phyloP scores from a whole-genome alignment of 345 rosid genomes.

The Eutrema yunnanense region DNA sequence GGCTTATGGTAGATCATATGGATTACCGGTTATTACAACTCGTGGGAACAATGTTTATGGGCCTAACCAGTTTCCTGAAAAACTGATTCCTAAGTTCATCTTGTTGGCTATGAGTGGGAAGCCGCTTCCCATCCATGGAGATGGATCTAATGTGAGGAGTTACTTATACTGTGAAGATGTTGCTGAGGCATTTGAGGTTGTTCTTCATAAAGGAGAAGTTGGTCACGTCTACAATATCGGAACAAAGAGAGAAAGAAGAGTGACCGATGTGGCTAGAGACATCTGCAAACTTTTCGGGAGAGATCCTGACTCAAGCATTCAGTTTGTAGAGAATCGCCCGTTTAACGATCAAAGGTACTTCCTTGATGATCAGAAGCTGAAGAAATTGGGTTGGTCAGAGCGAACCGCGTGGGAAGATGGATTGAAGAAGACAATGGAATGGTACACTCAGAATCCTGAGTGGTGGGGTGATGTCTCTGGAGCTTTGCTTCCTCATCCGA shows the following conservation, averaged over 20 bases:
- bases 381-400: slow-evolving; percentile 56
- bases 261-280: slow-evolving; percentile 53
- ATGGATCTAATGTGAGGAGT: slow-evolving; percentile 62
- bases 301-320: slow-evolving; percentile 36
- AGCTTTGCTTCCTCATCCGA: slow-evolving; percentile 55
- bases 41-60: slow-evolving; percentile 70
- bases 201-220: slow-evolving; percentile 53
- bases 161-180: slow-evolving; percentile 56
- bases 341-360: slow-evolving; percentile 61
- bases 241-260: slow-evolving; percentile 51
- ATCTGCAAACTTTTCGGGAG: slow-evolving; percentile 42
- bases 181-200: slow-evolving; percentile 63
- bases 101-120: slow-evolving; percentile 54
- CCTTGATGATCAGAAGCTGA: slow-evolving; percentile 58
- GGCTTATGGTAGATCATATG: slow-evolving; percentile 61
- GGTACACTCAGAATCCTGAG: slow-evolving; percentile 47
- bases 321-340: slow-evolving; percentile 51
- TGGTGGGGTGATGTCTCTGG: slow-evolving; percentile 73
- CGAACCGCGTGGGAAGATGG: slow-evolving; percentile 57
- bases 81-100: slow-evolving; percentile 58
- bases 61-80: slow-evolving; percentile 59
- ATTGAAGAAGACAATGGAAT: slow-evolving; percentile 47
- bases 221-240: slow-evolving; percentile 66
- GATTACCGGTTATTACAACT: slow-evolving; percentile 51
- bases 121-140: slow-evolving; percentile 57